Base-by-base conservation (phyloP, 202 grass and related monocot species). In the Panicum hallii region DNA sequence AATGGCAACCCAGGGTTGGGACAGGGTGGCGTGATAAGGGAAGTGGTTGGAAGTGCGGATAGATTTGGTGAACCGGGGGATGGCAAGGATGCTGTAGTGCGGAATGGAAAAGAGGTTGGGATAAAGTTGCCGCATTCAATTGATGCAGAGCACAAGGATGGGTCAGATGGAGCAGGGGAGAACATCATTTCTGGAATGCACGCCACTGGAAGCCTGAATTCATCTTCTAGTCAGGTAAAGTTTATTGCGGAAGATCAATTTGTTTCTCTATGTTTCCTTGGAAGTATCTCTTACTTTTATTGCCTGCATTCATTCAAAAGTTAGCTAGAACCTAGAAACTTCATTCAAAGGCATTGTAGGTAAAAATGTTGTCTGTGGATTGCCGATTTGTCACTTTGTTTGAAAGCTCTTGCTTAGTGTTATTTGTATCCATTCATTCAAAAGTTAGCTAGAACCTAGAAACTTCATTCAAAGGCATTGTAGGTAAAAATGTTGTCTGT, bases 161-260 rank as follows among this genome's bases (percentile, higher is more conserved):
- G 52, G 12, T 74, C 60, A 9, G 61, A 13, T 63, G 79, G 34
- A 63, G 4, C 36, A 54, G 69, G 32, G 41, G 47, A 11, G 32
- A 79, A 40, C 3, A 13, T 6, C 4, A 12, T 70, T 73, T 56
- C 34, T 87, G 74, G 52, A 50, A 28, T 16, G 13, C 12, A 12
- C 48, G 2, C 68, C 70, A 8, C 5, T 32, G 62, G n/a, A n/a
- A 86, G 32, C 42, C 58, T 41, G 26, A 45, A 58, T 46, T 83
- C 52, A 44, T 72, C 68, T 45, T 74, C 49, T 45, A 14, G 41
- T 8, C 42, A 87, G 84, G 84, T 90, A 70, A 75, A 63, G 0
- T 38, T 82, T 73, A 13, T 74, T 68, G 61, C 17, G 61, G 30
- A 66, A 41, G 26, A 23, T 42, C 19, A 77, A 49, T 55, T 55